Base-by-base conservation (phyloP, 306 rosid species). In the Dalbergia cochinchinensis region DNA sequence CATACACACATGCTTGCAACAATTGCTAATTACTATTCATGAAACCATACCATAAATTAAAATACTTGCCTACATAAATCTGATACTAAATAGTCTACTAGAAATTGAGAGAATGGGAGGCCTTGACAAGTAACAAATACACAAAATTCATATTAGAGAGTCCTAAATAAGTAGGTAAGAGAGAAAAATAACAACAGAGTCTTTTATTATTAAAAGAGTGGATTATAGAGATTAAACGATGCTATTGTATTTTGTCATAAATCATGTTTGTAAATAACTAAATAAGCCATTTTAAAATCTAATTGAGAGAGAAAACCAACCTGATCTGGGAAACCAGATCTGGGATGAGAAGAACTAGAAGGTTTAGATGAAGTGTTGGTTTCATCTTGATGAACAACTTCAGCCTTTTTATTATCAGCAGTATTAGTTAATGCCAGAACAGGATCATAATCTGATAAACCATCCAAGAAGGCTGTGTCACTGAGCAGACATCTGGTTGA, bases 401-500 rank as follows among this genome's bases (percentile, higher is more conserved):
- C 58, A 79, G 16, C 22, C 12, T 55, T 88, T 69, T 73, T 82
- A 67, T 62, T 37, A 73, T 83, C 85, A 76, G 39, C 75, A 4
- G 79, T 12, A 50, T 13, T 76, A 53, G 54, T 78, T 85, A 78
- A 45, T 69, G 80, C 77, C 77, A 77, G 67, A 80, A 47, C 78
- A 5, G 86, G 80, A 15, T 85, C 88, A 59, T 44, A 13, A 79
- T 89, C 89, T 19, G 86, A 76, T 1, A 86, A 74, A 16, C 87
- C 90, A 70, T 91, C 90, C 7, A 80, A 59, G 47, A 81, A 58
- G 33, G 86, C 66, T 1, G 78, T 69, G 54, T 86, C 89, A 71
- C 89, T 77, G 61, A 95, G 78, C 73, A 95, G 87, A 74, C 87
- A 91, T 87, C 98, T 90, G 15, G 95, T 77, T 13, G 99, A 92